Percentiles rank a stretch among this genome's conserved stretches.
These are phyloP conservation scores for Dactylellina sp. DNA, from an alignment of 2,329 filamentous ascomycete genomes.

Conservation along the genomic window DNA sequence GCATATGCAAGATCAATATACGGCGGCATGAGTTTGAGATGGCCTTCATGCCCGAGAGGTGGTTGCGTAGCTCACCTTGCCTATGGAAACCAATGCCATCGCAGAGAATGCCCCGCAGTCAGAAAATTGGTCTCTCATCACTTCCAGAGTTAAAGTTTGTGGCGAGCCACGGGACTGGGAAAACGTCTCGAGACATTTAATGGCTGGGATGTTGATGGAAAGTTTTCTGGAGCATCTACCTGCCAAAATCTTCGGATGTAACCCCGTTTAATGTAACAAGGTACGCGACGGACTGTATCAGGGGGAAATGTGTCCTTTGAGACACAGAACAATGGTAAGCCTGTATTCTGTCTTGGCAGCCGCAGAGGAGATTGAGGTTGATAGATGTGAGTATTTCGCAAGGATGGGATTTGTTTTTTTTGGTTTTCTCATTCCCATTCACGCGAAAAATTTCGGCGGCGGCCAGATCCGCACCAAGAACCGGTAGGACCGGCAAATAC, in stretches of 20 bases:
- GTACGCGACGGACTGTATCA: constrained; percentile 67
- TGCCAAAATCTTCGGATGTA: constrained; percentile 99
- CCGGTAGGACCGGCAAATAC: constrained; percentile 6
- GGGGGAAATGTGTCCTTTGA: constrained; percentile 83
- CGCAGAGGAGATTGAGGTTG: constrained; percentile 16
- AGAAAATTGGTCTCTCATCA: constrained; percentile 37
- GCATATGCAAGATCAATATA: constrained; percentile 28
- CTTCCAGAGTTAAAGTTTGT: constrained; percentile 13
- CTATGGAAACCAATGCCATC: constrained; percentile 61
- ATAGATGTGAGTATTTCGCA: constrained; percentile 15
- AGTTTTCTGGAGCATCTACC: constrained; percentile 68
- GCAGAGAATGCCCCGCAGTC: constrained; percentile 59
- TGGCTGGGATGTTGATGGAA: constrained; percentile 31
- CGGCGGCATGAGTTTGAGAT: constrained; percentile 56
- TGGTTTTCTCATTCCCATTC: constrained; percentile 19
- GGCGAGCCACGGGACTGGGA: constrained; percentile 44
- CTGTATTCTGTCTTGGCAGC: constrained; percentile 30
- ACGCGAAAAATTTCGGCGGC: constrained; percentile 50
- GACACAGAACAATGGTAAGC: constrained; percentile 49
- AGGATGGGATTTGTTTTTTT: constrained; percentile 32
- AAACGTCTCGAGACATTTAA: constrained; percentile 51
- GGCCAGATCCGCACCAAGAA: constrained; percentile 11
- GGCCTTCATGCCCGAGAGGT: constrained; percentile 45
- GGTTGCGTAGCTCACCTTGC: constrained; percentile 37
- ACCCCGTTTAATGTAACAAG: constrained; percentile 65